These are phyloP conservation scores for Solanum hybrid DNA, from an alignment of 305 asterid species.

Conservation along the genomic window DNA sequence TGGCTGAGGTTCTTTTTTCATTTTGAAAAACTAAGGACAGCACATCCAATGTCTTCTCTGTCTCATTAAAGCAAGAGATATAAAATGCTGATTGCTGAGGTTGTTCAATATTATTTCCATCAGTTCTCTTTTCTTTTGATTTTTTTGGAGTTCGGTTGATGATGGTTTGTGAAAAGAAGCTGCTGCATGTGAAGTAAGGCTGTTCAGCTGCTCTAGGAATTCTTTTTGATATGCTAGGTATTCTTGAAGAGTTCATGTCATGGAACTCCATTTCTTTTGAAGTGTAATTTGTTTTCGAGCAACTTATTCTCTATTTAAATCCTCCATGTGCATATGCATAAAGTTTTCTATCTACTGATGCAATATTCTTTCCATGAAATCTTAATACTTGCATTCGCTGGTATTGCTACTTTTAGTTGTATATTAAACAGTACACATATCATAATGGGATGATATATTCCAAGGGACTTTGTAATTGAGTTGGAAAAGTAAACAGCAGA, in stretches of 20 bases:
- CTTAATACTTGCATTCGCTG: neutral
- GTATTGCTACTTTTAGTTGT: neutral
- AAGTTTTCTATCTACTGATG: neutral
- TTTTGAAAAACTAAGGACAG: neutral
- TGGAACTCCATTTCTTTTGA: neutral
- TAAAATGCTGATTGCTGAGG: neutral
- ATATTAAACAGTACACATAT: neutral
- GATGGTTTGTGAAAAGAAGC: neutral
- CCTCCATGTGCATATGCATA: neutral
- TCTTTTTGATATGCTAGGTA: neutral
- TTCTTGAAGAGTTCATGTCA: neutral
- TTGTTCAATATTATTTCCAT: neutral
- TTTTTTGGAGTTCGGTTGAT: neutral
- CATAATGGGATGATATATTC: neutral
- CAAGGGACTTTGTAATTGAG: neutral
- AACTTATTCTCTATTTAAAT: neutral
- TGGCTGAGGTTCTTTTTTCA: neutral
- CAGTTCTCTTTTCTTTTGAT: neutral
- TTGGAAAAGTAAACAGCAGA: neutral
- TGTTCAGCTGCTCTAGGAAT: neutral
- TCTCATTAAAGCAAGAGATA: neutral
- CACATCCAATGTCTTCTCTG: neutral
- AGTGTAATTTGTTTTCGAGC: neutral
- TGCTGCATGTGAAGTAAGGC: neutral
- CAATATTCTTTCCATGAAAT: neutral